Evolutionary conservation across 495 filamentous ascomycete species (phyloP), one percentile per base, ranked within the genome.

Genomic region (Letharia columbiana): DNA sequence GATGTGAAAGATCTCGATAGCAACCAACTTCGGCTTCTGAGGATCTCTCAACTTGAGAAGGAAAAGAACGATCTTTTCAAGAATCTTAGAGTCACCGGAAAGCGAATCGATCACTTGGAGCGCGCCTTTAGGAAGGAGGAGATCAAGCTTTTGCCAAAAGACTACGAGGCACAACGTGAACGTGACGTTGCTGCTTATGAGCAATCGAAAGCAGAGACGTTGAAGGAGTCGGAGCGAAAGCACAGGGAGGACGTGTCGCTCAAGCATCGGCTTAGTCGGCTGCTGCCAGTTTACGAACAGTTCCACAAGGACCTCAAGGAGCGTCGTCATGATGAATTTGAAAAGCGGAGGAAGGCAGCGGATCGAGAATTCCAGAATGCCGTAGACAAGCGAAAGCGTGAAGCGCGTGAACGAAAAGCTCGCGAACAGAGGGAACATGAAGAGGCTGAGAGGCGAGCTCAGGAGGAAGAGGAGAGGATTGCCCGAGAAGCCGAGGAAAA

Each of bases 101-200:
- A 96, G 84, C 88, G 94, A 67, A 92, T 98, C 73, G 94, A 98
- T 76, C 94, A 98, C 78, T 81, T 98, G 70, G 94, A 98, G 82
- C 91, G 94, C 78, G 95, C 94, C 35, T 93, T 94, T 83, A 85
- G 95, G 70, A 89, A 90, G 70, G 95, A 98, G 76, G 94, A 98
- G 75, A 76, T 89, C 71, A 96, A 96, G 84, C 90, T 96, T 75
- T 81, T 98, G 61, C 79, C 87, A 60, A 84, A 89, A 63, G 95
- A 98, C 73, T 95, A 93, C 68, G 91, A 89, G 66, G 79, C 79
- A 57, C 94, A 98, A 80, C 87, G 88, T 73, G 85, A 92, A 75
- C 82, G 77, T 37, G 94, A 98, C 73, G 71, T 89, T 65, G 88
- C 85, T 50, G 85, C 90, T 4, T 93, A 96, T 75, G 91, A 97